Evolutionary conservation across 164 flowering plant species (phyloP), one percentile per base, ranked within the genome.

Genomic region (Saururus chinensis): DNA sequence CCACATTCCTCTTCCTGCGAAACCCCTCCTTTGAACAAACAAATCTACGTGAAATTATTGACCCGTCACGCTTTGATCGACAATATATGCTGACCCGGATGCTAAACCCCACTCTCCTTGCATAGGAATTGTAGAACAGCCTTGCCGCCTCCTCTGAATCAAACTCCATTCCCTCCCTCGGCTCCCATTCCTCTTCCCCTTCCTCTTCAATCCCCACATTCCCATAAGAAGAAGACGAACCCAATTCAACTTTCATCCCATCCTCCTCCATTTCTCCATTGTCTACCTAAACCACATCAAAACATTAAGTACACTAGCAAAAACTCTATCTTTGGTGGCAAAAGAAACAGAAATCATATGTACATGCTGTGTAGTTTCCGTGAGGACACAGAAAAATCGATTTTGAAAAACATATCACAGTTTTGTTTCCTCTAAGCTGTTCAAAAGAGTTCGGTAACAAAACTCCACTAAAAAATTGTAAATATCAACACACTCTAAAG

Each of bases 61-160:
- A 62, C n/a, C 75, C 79, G 37, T 79, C 80, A 12, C 76, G 80
- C 19, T 78, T 73, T 4, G 54, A 49, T n/a, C 56, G 55, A 40
- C 40, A 26, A 13, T 61, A 30, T 8, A 61, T 52, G 26, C 64
- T 78, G 58, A 73, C 81, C 30, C 74, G 79, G 26, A 72, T 75
- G 57, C 76, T 72, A 72, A 83, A 83, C 0, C 85, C 88, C 30
- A 62, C 59, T 20, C 62, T 75, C 66, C 74, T 76, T 24, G 88
- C 85, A 74, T 83, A 79, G 1, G 79, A 74, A 74, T 76, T 80
- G 54, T 78, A 83, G 53, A 79, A 83, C 22, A 64, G 73, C 68
- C 68, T 74, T 0, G 83, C 83, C 48, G 74, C 82, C 4, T 77
- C 79, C 37, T 76, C 83, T 37, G 81, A 79, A 48, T 62, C 63